Evolutionary conservation across 2,329 filamentous ascomycete species (phyloP).

Genomic region (Colletotrichum ledebouriae): DNA sequence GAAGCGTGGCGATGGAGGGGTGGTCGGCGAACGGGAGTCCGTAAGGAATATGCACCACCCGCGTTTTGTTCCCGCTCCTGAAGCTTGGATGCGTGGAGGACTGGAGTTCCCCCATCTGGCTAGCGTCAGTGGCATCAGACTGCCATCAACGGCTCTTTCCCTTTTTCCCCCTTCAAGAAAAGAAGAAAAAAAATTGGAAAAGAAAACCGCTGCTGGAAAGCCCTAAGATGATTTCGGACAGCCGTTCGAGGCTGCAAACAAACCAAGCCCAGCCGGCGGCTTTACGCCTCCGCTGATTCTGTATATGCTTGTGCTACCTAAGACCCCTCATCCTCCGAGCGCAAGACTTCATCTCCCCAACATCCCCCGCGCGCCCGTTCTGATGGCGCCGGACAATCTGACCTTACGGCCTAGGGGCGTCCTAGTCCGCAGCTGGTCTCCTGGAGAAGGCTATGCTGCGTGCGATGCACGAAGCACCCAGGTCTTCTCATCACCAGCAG

Average conservation of each 20-base stretch:
- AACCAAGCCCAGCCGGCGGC: constrained; percentile 16
- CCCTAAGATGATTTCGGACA: constrained; percentile 38
- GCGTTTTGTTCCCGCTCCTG: constrained; percentile 27
- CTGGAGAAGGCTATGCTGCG: constrained; percentile 15
- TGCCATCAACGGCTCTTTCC: constrained; percentile 40
- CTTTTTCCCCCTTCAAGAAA: not conserved
- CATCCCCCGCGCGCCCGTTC: constrained; percentile 9
- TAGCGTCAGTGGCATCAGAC: constrained; percentile 39
- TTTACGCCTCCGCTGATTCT: not conserved
- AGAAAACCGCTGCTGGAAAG: constrained; percentile 4
- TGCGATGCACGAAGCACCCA: constrained; percentile 32
- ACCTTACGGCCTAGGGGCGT: constrained; percentile 15
- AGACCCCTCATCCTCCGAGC: too few relatives aligned
- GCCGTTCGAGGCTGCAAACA: constrained; percentile 36
- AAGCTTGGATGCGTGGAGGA: constrained; percentile 8
- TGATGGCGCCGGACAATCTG: constrained; percentile 21
- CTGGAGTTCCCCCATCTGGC: constrained; percentile 31
- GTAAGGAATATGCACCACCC: constrained; percentile 16
- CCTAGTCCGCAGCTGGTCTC: constrained; percentile 13
- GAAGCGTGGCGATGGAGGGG: constrained; percentile 42
- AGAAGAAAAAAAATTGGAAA: not conserved
- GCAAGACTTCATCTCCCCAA: too few relatives aligned
- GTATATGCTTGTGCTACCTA: not conserved
- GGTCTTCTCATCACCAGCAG: constrained; percentile 13
- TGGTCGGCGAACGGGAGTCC: constrained; percentile 31